A percentile compares a stretch with the other conserved stretches of the same genome.
These are phyloP conservation scores for Rubroboletus pulcherrimus DNA, from an alignment of 768 basidiomycete genomes.

Conservation along the genomic window DNA sequence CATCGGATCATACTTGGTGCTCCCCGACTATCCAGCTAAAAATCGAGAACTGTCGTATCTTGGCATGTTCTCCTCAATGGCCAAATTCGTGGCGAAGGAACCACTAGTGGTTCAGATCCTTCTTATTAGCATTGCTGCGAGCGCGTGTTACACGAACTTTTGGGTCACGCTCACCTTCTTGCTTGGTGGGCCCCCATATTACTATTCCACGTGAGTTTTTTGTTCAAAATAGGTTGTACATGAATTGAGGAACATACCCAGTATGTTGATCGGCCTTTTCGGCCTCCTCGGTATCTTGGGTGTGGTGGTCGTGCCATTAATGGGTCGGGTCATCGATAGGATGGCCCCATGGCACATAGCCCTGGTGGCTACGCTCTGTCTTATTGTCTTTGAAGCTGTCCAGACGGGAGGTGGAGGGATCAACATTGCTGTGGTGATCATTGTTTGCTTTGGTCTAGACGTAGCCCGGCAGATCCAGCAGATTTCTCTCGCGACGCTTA, in stretches of 20 bases:
- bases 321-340: constrained; percentile 62
- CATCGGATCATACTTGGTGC: constrained; percentile 50
- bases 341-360: constrained; percentile 73
- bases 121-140: constrained; percentile 52
- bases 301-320: constrained; percentile 61
- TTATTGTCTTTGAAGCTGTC: constrained; percentile 51
- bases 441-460: constrained; percentile 65
- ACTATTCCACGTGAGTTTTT: constrained; percentile 57
- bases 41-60: constrained; percentile 59
- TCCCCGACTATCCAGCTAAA: constrained; percentile 80
- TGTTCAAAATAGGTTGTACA: background rate
- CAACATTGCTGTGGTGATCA: constrained; percentile 61
- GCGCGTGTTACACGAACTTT: constrained; percentile 55
- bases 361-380: constrained; percentile 45
- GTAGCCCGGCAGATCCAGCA: constrained; percentile 66
- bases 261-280: constrained; percentile 62
- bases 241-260: background rate
- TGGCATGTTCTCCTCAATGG: constrained; percentile 70
- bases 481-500: constrained; percentile 56
- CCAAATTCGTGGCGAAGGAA: constrained; percentile 65
- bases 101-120: constrained; percentile 68
- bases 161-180: constrained; percentile 79
- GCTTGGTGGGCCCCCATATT: constrained; percentile 66
- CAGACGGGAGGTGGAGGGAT: constrained; percentile 66
- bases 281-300: constrained; percentile 67